phyloP scores from a whole-genome alignment of 768 basidiomycete species.

The Amanita molliuscula region DNA sequence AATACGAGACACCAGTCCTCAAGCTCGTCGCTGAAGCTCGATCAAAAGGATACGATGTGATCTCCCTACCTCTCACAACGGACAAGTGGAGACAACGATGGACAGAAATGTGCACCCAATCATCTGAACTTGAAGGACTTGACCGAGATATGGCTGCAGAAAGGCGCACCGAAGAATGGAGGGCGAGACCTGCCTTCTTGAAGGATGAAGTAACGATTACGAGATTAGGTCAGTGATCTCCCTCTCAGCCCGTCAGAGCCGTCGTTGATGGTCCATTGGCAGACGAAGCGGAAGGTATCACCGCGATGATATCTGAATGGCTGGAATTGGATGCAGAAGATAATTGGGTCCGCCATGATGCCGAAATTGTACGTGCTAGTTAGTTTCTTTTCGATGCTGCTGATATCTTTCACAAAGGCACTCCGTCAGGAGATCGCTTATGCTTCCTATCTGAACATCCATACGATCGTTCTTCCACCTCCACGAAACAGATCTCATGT shows the following conservation, averaged over 20 bases:
- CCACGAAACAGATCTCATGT: constrained; percentile 77
- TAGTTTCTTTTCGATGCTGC: constrained; percentile 4
- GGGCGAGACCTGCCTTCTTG: constrained; percentile 68
- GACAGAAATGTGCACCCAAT: constrained; percentile 78
- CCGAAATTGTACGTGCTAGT: constrained; percentile 67
- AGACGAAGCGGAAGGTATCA: constrained; percentile 70
- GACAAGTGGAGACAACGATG: constrained; percentile 80
- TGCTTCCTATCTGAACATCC: constrained; percentile 85
- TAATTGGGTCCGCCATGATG: constrained; percentile 92
- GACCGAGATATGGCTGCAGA: constrained; percentile 34
- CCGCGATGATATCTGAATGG: constrained; percentile 86
- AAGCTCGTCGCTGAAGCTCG: constrained; percentile 40
- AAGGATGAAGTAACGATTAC: constrained; percentile 85
- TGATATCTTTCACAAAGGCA: constrained; percentile 40
- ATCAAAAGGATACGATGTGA: constrained; percentile 59
- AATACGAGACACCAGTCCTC: constrained; percentile 38
- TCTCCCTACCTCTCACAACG: constrained; percentile 86
- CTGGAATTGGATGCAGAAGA: constrained; percentile 88
- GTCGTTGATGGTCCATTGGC: neutral
- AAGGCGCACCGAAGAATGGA: constrained; percentile 76
- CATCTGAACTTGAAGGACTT: constrained; percentile 29
- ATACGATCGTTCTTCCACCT: constrained; percentile 78
- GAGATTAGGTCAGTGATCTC: constrained; percentile 47
- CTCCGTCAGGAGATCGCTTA: constrained; percentile 88
- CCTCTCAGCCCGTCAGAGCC: neutral